Percentiles rank a stretch among this genome's conserved stretches.
These are phyloP conservation scores for Aspergillus ruber DNA, from an alignment of 2,329 filamentous ascomycete genomes.

Conservation along the genomic window DNA sequence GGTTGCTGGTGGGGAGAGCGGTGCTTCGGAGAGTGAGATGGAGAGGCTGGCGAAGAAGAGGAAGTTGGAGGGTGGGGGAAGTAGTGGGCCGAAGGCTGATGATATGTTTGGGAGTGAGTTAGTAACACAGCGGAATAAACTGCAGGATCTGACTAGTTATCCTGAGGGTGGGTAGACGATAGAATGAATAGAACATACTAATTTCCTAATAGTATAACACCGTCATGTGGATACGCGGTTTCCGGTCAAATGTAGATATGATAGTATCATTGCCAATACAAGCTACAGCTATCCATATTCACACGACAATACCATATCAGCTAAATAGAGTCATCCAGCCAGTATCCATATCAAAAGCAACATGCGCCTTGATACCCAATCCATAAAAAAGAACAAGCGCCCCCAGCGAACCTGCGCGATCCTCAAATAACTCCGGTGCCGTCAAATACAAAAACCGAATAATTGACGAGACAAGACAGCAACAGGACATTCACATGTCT, in stretches of 20 bases:
- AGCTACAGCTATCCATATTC: too few species aligned
- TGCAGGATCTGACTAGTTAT: background rate
- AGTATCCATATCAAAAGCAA: too few species aligned
- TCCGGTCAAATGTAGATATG: too few species aligned
- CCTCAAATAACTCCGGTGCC: background rate
- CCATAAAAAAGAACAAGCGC: background rate
- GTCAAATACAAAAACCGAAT: background rate
- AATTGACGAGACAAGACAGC: background rate
- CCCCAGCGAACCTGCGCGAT: background rate
- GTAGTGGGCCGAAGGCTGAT: constrained; percentile 8
- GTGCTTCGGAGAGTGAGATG: constrained; percentile 29
- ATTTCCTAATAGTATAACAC: too few species aligned
- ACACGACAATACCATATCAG: too few species aligned
- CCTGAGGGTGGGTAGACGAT: background rate
- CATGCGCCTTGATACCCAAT: too few species aligned
- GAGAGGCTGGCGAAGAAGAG: constrained; percentile 36
- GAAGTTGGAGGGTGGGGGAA: constrained; percentile 27
- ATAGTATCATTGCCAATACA: too few species aligned
- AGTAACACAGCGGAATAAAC: constrained; percentile 27
- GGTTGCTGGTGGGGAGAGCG: constrained; percentile 12
- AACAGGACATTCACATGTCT: background rate
- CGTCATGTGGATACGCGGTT: too few species aligned
- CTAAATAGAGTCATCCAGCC: too few species aligned
- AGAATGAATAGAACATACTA: background rate
- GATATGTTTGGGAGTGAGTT: constrained; percentile 35